phyloP scores from a whole-genome alignment of 768 basidiomycete genomes.

The Antrodiella citrinella region DNA sequence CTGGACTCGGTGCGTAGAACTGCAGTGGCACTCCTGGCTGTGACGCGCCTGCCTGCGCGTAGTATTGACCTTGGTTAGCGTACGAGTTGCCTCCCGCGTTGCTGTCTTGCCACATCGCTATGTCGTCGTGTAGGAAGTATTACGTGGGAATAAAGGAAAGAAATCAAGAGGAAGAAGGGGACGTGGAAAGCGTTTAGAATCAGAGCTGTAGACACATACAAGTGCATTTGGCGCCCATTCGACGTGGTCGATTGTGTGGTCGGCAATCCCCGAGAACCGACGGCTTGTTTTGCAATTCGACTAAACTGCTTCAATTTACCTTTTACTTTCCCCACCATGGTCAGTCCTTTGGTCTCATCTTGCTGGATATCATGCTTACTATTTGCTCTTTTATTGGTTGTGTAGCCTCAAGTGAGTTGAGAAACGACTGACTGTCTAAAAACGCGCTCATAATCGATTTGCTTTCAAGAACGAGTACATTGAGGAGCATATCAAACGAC shows the following conservation, averaged over 20 bases:
- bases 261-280: constrained; percentile 3
- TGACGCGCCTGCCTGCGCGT: constrained; percentile 33
- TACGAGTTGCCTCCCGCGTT: constrained; percentile 47
- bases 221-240: background rate
- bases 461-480: constrained; percentile 91
- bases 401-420: constrained; percentile 64
- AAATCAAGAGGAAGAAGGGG: background rate
- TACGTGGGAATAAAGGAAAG: constrained; percentile 1
- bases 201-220: too few relatives aligned
- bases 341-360: constrained; percentile 10
- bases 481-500: constrained; percentile 95
- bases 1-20: constrained; percentile 63
- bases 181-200: background rate
- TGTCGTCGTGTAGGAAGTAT: constrained; percentile 2
- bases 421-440: too few relatives aligned
- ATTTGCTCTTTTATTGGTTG: background rate
- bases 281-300: too few relatives aligned
- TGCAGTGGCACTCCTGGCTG: constrained; percentile 55
- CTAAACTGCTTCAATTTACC: constrained; percentile 1
- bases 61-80: constrained; percentile 49
- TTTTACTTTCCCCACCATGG: constrained; percentile 18
- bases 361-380: background rate
- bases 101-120: constrained; percentile 70
- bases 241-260: constrained; percentile 10
- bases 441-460: too few relatives aligned